Conservation (phyloP, 2,329 filamentous ascomycete species). For the Sporothrix dimorphospora region DNA sequence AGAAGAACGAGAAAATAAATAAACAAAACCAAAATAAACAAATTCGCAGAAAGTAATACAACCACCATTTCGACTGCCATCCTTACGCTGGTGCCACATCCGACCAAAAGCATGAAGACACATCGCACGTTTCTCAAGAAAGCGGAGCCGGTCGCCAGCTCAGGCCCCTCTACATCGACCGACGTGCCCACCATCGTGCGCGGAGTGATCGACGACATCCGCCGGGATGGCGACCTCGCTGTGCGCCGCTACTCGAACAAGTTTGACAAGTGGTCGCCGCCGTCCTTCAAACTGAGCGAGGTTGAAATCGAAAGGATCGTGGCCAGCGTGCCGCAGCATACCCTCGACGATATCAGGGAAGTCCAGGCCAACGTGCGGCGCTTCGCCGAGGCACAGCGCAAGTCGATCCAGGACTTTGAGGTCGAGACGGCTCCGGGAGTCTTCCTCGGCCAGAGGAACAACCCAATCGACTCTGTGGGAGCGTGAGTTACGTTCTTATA, state of each 20-base stretch:
- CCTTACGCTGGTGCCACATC: too few species aligned
- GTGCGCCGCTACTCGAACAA: constrained; percentile 55
- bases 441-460: constrained; percentile 54
- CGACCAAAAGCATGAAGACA: too few species aligned
- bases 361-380: constrained; percentile 54
- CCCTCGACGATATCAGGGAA: constrained; percentile 44
- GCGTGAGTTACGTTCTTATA: constrained; percentile 37
- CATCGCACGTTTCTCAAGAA: constrained; percentile 26
- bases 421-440: constrained; percentile 56
- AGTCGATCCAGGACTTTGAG: constrained; percentile 53
- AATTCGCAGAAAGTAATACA: too few species aligned
- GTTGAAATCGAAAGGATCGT: constrained; percentile 51
- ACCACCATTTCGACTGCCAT: too few species aligned
- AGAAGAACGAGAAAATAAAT: too few species aligned
- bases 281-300: constrained; percentile 52
- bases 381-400: constrained; percentile 53
- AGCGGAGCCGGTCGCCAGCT: background rate
- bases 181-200: constrained; percentile 49
- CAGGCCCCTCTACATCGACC: background rate
- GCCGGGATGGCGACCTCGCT: constrained; percentile 51
- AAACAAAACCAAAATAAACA: too few species aligned
- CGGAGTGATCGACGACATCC: constrained; percentile 52
- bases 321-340: constrained; percentile 49
- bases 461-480: constrained; percentile 51
- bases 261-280: constrained; percentile 58